phyloP scores from a whole-genome alignment of 2,329 filamentous ascomycete genomes.

The Penicillium olsonii region DNA sequence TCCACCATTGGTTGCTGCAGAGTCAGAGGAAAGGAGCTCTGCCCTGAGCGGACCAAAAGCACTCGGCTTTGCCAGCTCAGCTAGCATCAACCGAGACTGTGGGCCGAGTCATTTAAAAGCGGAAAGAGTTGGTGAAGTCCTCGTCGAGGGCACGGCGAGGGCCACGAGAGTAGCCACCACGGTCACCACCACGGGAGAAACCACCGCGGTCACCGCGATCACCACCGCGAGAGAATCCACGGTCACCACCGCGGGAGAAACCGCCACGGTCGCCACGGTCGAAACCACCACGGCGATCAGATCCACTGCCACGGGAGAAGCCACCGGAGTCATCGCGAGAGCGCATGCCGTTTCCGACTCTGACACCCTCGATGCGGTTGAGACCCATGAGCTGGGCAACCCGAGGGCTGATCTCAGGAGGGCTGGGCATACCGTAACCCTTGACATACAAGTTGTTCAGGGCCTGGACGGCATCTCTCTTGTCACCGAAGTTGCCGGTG shows the following conservation, averaged over 20 bases:
- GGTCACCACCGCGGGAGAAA: constrained; percentile 10
- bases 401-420: constrained; percentile 34
- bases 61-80: neutral
- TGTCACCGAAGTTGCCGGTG: constrained; percentile 31
- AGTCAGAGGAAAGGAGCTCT: neutral
- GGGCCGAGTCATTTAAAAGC: constrained; percentile 6
- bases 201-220: constrained; percentile 5
- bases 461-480: constrained; percentile 43
- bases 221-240: constrained; percentile 8
- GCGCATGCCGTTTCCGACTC: constrained; percentile 10
- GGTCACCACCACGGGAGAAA: constrained; percentile 1
- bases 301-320: constrained; percentile 1
- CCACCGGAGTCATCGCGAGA: constrained; percentile 3
- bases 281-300: no score
- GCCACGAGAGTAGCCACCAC: constrained; percentile 4
- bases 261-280: constrained; percentile 1
- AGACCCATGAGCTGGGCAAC: constrained; percentile 35
- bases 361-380: constrained; percentile 26
- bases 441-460: constrained; percentile 49
- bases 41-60: neutral
- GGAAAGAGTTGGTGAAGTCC: constrained; percentile 6
- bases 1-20: constrained; percentile 11
- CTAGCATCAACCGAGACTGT: constrained; percentile 1
- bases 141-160: constrained; percentile 1
- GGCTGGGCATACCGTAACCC: constrained; percentile 49